Conservation (phyloP, 2,329 filamentous ascomycete species). For the Colletotrichum sojae region DNA sequence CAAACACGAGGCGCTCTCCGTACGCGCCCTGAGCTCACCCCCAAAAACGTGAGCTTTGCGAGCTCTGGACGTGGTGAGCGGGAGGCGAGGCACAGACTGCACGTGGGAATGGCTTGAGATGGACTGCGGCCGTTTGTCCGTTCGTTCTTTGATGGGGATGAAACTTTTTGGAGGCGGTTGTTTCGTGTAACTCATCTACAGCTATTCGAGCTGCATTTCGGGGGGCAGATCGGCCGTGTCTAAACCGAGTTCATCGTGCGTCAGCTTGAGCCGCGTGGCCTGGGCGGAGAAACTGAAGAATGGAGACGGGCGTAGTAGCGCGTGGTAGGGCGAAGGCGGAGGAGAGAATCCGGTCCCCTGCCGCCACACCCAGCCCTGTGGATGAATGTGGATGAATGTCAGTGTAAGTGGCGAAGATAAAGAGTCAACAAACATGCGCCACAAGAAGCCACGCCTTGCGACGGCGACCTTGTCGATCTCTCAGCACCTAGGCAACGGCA, state of each 20-base stretch:
- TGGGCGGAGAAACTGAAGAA: not conserved
- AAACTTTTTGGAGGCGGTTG: conserved; percentile 20
- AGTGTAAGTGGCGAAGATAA: conserved; percentile 10
- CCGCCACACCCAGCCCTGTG: conserved; percentile 13
- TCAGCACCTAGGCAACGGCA: not conserved
- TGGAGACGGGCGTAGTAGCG: not conserved
- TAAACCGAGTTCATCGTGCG: not conserved
- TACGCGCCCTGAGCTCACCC: not conserved
- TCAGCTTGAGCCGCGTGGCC: conserved; percentile 9
- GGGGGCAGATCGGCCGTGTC: too few relatives aligned
- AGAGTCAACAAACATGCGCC: conserved; percentile 10
- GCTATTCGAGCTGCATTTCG: not conserved
- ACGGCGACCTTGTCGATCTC: not conserved
- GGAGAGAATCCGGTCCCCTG: not conserved
- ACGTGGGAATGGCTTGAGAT: conserved; percentile 31
- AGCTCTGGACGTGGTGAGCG: not conserved
- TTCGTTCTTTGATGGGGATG: conserved; percentile 22
- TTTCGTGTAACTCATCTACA: not conserved
- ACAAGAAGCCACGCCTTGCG: conserved; percentile 2
- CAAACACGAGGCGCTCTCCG: conserved; percentile 34
- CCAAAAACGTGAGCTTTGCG: conserved; percentile 1
- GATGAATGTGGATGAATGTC: not conserved
- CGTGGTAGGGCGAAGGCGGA: not conserved
- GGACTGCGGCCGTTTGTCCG: conserved; percentile 20
- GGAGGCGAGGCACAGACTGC: conserved; percentile 31